Base-by-base conservation (phyloP, 108 stramenopile species). In the Cyclotella sp. region DNA sequence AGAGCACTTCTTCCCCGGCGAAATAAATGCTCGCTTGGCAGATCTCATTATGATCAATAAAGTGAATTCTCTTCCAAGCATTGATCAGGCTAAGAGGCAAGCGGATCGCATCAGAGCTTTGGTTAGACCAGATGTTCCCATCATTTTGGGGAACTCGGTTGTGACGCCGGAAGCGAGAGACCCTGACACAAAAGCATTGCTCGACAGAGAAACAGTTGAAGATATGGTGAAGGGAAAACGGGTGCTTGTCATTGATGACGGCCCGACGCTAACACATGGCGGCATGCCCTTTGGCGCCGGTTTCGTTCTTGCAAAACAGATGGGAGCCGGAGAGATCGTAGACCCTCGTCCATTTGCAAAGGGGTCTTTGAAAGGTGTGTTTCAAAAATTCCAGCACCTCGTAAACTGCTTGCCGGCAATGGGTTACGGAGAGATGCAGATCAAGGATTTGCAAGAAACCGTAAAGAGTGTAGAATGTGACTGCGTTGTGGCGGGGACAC, bases 241-340 rank as follows among this genome's bases (percentile, higher is more conserved):
- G 9, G 86, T 86, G 27, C 49, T 86, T 34, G 86, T 86, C 0
- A 60, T 86, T 62, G 86, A 86, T 49, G 86, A 86, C 51, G 86
- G 86, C 12, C 86, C 86, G 19, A 86, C 86, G 4, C 68, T 86
- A 5, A 86, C 86, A 8, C 86, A 86, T 55, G 86, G 86, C 9
- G 86, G 86, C 16, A 84, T 86, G 83, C 74, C 86, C 6, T 86
- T 79, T 73, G 86, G 86, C 15, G 86, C 86, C 5, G 86, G 86
- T 1, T 86, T 41, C 28, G 86, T 78, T 22, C 72, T 86, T n/a
- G 83, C 83, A 26, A 81, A 84, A 34, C 65, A 84, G 21, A 61
- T 84, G 44, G 83, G 83, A 41, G 86, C 83, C 15, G 18, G 9
- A 7, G 85, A 85, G 47, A 81, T 84, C 46, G 86, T 86, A 0